Evolutionary conservation across 2,329 filamentous ascomycete genomes (phyloP).

Genomic region (Colletotrichum chlorophyti): DNA sequence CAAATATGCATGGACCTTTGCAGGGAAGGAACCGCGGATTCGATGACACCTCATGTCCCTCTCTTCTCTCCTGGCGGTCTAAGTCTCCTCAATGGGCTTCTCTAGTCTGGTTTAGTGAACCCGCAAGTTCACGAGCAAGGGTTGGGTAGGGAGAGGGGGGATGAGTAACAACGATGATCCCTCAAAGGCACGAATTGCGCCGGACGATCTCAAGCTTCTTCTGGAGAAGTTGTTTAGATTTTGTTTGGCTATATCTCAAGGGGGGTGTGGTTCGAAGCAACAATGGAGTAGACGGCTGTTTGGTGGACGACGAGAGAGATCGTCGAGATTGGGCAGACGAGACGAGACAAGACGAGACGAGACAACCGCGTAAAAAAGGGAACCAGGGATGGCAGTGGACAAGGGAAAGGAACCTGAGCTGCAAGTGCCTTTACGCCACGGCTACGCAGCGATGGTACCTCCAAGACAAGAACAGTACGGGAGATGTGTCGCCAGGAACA

Average conservation of each 20-base stretch:
- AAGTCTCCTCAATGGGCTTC: too few relatives aligned
- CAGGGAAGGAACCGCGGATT: background rate
- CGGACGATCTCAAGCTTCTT: constrained; percentile 14
- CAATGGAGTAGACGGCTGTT: background rate
- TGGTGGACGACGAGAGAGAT: background rate
- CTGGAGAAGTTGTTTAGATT: background rate
- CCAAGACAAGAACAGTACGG: background rate
- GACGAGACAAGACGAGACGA: constrained; percentile 8
- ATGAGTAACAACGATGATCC: constrained; percentile 12
- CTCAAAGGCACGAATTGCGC: background rate
- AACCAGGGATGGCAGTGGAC: background rate
- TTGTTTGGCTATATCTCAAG: background rate
- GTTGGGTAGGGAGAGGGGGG: too few relatives aligned
- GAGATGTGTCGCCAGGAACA: too few relatives aligned
- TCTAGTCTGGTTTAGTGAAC: background rate
- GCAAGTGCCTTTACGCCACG: background rate
- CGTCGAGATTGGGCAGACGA: constrained; percentile 6
- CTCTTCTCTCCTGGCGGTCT: background rate
- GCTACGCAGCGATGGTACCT: background rate
- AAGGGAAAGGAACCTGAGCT: background rate
- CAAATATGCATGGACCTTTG: constrained; percentile 5
- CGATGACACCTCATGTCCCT: constrained; percentile 2
- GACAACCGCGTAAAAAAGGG: background rate
- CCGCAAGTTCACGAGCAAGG: too few relatives aligned
- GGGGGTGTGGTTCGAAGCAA: background rate